Conservation (phyloP, 2,329 filamentous ascomycete species). For the Arthrocladium fulminans region DNA sequence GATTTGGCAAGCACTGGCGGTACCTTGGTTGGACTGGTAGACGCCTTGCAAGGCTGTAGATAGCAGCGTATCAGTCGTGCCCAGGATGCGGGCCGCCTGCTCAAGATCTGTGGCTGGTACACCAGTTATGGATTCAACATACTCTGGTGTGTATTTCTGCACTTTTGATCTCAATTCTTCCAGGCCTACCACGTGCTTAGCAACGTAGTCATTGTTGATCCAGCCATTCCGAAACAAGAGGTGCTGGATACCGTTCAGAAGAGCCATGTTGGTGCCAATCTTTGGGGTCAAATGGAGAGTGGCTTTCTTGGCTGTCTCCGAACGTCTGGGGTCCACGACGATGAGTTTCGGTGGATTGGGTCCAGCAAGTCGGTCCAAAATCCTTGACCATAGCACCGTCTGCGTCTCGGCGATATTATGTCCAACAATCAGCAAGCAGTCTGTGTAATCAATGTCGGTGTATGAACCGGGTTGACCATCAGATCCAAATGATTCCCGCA, state of each 20-base stretch:
- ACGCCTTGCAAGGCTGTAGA: conserved; percentile 34
- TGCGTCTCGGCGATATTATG: conserved; percentile 32
- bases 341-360: conserved; percentile 30
- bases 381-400: conserved; percentile 31
- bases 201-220: conserved; percentile 27
- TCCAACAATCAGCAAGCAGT: conserved; percentile 32
- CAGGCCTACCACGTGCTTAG: conserved; percentile 25
- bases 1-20: conserved; percentile 32
- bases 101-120: conserved; percentile 26
- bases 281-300: conserved; percentile 30
- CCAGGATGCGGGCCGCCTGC: conserved; percentile 29
- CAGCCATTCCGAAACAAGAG: conserved; percentile 31
- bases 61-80: conserved; percentile 26
- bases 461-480: conserved; percentile 34
- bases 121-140: conserved; percentile 30
- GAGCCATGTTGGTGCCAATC: conserved; percentile 31
- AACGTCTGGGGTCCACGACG: conserved; percentile 30
- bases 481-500: conserved; percentile 32
- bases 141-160: conserved; percentile 26
- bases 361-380: conserved; percentile 30
- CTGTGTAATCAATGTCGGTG: conserved; percentile 30
- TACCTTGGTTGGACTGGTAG: conserved; percentile 36
- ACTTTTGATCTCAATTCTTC: conserved; percentile 26
- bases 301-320: conserved; percentile 29
- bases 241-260: conserved; percentile 33